Percentiles rank a stretch among this genome's conserved stretches.
Conservation (phyloP, 202 grass and related monocot genomes). For the Zoysia matrella region DNA sequence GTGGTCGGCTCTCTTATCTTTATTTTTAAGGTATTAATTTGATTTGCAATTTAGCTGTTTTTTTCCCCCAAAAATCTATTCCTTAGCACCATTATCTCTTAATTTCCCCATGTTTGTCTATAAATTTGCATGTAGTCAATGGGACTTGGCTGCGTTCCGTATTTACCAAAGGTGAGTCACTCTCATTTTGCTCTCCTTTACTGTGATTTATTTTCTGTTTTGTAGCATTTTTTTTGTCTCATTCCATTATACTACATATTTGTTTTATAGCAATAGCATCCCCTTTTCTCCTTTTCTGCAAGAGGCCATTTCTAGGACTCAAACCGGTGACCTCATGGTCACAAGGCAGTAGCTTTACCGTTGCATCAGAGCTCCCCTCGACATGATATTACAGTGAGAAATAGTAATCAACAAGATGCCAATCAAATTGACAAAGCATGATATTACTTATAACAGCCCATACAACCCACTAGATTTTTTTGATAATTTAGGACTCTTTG, state of each 20-base stretch:
- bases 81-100: slow-evolving; percentile 30
- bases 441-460: background rate
- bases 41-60: slow-evolving; percentile 32
- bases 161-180: slow-evolving; percentile 89
- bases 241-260: background rate
- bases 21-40: slow-evolving; percentile 90
- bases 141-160: slow-evolving; percentile 97
- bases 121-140: slow-evolving; percentile 72
- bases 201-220: slow-evolving; percentile 15
- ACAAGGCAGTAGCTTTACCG: too few species aligned
- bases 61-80: slow-evolving; percentile 17
- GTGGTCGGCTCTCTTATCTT: slow-evolving; percentile 91
- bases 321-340: too few species aligned
- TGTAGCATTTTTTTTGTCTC: slow-evolving; percentile 2
- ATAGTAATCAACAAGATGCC: too few species aligned
- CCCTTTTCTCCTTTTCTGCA: too few species aligned
- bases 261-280: background rate
- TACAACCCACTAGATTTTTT: too few species aligned
- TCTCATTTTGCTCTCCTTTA: slow-evolving; percentile 29
- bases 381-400: too few species aligned
- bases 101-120: slow-evolving; percentile 45
- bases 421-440: background rate
- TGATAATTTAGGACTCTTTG: too few species aligned
- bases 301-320: too few species aligned
- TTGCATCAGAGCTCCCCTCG: too few species aligned